Evolutionary conservation across 805 yeast species (phyloP).

Genomic region (Zygosaccharomyces rouxii): DNA sequence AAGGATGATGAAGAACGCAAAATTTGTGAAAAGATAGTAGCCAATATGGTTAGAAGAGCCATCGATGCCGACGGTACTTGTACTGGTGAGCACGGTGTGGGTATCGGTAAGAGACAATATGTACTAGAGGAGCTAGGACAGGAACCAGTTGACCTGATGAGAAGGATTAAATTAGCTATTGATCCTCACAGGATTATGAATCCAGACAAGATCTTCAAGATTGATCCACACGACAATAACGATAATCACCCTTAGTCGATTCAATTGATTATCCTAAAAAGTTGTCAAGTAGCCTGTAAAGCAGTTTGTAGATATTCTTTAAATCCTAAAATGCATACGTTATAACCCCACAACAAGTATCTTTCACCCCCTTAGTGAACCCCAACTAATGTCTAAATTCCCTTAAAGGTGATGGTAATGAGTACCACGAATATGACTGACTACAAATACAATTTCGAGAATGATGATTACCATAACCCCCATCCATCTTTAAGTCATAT

Average conservation of each 20-base stretch:
- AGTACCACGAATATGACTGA: too few species aligned
- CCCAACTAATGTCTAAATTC: neutral
- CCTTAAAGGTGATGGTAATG: neutral
- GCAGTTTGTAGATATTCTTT: neutral
- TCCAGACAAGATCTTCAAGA: conserved; percentile 73
- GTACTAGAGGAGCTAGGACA: conserved; percentile 61
- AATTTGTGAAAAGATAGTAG: conserved; percentile 47
- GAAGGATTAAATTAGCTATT: conserved; percentile 63
- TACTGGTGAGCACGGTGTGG: conserved; percentile 86
- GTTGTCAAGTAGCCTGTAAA: neutral
- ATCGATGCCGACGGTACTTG: conserved; percentile 73
- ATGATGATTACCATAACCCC: neutral
- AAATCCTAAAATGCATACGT: neutral
- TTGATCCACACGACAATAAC: conserved; percentile 40
- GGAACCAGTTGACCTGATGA: conserved; percentile 66
- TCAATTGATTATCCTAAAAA: neutral
- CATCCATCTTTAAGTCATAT: neutral
- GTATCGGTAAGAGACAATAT: conserved; percentile 66
- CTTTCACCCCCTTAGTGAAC: neutral
- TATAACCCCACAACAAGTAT: neutral
- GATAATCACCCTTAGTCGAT: conserved; percentile 1
- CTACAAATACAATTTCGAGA: too few species aligned
- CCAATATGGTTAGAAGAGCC: conserved; percentile 62
- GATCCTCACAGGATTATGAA: conserved; percentile 72
- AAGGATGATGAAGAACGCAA: conserved; percentile 46